phyloP scores from a whole-genome alignment of 257 asterid genomes.

The Solanum virginianum region DNA sequence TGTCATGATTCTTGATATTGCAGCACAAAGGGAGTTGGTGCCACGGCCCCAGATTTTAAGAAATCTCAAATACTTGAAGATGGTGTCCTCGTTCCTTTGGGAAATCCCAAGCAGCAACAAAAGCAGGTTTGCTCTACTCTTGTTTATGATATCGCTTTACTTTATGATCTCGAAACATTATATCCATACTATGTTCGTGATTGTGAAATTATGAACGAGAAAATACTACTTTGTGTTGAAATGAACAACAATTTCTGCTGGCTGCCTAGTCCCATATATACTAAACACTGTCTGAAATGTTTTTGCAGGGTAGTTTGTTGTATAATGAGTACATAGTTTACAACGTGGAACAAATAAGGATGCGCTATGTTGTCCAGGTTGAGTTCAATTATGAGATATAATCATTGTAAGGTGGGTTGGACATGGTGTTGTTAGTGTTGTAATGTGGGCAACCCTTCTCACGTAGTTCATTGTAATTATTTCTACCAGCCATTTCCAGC shows the following conservation, averaged over 20 bases:
- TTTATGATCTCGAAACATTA: not conserved
- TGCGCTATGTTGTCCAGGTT: conserved; percentile 84
- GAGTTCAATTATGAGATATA: conserved; percentile 46
- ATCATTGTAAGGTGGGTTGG: not conserved
- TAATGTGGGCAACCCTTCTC: too few species aligned
- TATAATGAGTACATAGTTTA: conserved; percentile 92
- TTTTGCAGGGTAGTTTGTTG: conserved; percentile 48
- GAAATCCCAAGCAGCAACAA: conserved; percentile 55
- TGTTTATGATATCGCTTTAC: not conserved
- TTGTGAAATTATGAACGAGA: not conserved
- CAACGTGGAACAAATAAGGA: conserved; percentile 80
- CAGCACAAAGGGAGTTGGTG: conserved; percentile 95
- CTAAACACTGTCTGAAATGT: not conserved
- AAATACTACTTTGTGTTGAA: not conserved
- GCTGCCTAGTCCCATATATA: not conserved
- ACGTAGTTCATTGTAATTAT: too few species aligned
- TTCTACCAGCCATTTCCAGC: too few species aligned
- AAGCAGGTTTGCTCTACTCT: conserved; percentile 23
- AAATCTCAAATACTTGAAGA: conserved; percentile 55
- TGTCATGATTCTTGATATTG: not conserved
- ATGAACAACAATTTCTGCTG: not conserved
- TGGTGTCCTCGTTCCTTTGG: conserved; percentile 74
- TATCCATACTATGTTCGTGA: not conserved
- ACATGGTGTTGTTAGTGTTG: too few species aligned
- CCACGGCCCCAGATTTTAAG: conserved; percentile 59